Base-by-base conservation (phyloP, 805 yeast genomes). In the Starmerella riodocensis region DNA sequence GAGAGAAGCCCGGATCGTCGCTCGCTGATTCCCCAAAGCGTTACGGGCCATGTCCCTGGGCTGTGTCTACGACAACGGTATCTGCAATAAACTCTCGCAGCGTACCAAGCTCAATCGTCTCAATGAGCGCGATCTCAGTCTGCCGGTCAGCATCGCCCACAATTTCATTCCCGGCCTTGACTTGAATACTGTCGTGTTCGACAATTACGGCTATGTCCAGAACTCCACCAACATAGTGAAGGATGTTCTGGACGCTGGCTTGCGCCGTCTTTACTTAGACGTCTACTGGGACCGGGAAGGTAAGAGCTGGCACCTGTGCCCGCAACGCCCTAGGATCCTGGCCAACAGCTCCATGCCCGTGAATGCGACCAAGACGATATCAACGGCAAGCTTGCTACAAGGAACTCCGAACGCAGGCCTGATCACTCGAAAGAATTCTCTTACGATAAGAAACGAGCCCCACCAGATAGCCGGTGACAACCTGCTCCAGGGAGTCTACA, bases 231-330 rank as follows among this genome's bases (percentile, higher is more conserved):
- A 37, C 4, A 35, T 34, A 7, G 24, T 59, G 9, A 37, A 32
- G 17, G 46, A 39, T 8, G 44, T 56, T 6, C 50, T 66, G 23
- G 50, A 47, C 12, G 50, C 48, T 0, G 71, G 73, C 4, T 56
- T 57, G 34, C 57, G 53, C 19, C 49, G 58, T 4, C 34, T 66
- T 16, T 51, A 59, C 44, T 29, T 71, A 6, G 75, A 74, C 49
- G 49, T 72, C n/a, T 73, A 66, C 53, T 73, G 71, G 71, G 70
- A 70, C 51, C 58, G 59, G 26, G 49, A 47, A 31, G 54, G 58
- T 6, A 34, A 45, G 9, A 46, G 41, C 32, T 72, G 76, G 77
- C 76, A 71, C 52, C 53, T 73, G 18, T 73, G 78, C 47, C 78
- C 78, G 1, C 66, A 60, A 3, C 36, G 43, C 20, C 47, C 45